Evolutionary conservation across 495 filamentous ascomycete genomes (phyloP).

Genomic region (Pyronema domesticum): DNA sequence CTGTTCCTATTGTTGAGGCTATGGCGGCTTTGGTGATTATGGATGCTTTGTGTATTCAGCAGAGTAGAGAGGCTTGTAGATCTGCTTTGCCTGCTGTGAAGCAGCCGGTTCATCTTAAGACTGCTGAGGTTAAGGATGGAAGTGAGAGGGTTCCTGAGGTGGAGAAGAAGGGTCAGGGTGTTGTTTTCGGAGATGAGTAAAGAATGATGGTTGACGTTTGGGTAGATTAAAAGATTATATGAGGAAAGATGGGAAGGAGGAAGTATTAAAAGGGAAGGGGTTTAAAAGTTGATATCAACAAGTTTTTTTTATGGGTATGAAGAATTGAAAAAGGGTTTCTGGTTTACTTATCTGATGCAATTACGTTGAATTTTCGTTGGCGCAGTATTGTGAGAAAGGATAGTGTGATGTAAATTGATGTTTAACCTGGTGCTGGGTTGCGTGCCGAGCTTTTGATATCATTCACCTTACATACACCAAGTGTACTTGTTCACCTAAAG

Average conservation of each 20-base stretch:
- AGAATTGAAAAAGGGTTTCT: not conserved
- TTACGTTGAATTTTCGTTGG: too few relatives aligned
- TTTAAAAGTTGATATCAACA: too few relatives aligned
- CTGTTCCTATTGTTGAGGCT: conserved; percentile 88
- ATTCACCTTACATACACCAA: too few relatives aligned
- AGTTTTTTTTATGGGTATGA: not conserved
- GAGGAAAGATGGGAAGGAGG: too few relatives aligned
- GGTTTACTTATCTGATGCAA: too few relatives aligned
- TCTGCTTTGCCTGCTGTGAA: conserved; percentile 35
- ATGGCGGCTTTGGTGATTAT: conserved; percentile 87
- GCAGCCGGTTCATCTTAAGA: conserved; percentile 17
- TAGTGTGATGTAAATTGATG: too few relatives aligned
- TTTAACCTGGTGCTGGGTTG: too few relatives aligned
- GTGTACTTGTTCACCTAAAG: too few relatives aligned
- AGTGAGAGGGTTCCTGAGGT: conserved; percentile 5
- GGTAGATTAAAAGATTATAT: too few relatives aligned
- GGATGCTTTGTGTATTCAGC: conserved; percentile 80
- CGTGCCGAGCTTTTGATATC: too few relatives aligned
- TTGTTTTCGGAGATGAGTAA: conserved; percentile 20
- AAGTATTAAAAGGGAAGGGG: too few relatives aligned
- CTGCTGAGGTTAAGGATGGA: conserved; percentile 4
- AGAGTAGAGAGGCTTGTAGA: conserved; percentile 44
- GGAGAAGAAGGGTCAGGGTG: conserved; percentile 4
- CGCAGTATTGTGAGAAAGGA: too few relatives aligned
- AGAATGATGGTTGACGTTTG: not conserved